Evolutionary conservation across 2,329 filamentous ascomycete genomes (phyloP).

Genomic region (Fusarium begoniae): DNA sequence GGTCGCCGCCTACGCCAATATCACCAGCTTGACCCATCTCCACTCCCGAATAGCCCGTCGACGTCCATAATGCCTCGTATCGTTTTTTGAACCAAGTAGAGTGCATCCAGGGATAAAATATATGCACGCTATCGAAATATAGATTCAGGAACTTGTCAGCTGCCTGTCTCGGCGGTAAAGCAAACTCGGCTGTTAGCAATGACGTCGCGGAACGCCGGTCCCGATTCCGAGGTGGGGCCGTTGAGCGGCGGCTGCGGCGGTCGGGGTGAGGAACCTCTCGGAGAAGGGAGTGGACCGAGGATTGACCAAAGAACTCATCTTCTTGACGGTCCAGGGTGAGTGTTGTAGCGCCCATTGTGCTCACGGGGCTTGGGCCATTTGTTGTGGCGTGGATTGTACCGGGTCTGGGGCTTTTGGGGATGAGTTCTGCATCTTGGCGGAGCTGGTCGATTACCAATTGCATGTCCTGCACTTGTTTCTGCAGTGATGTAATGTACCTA

Average conservation of each 20-base stretch:
- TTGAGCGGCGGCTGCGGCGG: background rate
- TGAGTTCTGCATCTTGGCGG: background rate
- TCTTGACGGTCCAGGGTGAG: background rate
- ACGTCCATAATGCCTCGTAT: background rate
- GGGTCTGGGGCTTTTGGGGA: background rate
- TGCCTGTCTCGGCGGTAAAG: background rate
- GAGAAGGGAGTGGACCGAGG: background rate
- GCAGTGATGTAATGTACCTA: background rate
- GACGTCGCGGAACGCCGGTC: background rate
- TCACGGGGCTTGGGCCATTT: constrained; percentile 1
- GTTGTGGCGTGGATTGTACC: background rate
- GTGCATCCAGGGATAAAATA: constrained; percentile 1
- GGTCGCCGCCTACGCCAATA: background rate
- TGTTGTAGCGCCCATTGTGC: constrained; percentile 6
- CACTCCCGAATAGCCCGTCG: background rate
- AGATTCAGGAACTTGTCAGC: background rate
- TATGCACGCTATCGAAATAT: background rate
- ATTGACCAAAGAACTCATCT: background rate
- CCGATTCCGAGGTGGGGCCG: background rate
- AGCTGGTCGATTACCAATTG: background rate
- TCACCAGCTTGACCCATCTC: fast-evolving
- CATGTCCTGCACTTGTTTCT: constrained; percentile 2
- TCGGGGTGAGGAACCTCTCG: background rate
- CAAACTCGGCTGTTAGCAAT: background rate
- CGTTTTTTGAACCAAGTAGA: background rate